Percentiles rank a stretch among this genome's conserved stretches.
phyloP scores from a whole-genome alignment of 2,329 filamentous ascomycete species.

The Thielaviopsis populi region DNA sequence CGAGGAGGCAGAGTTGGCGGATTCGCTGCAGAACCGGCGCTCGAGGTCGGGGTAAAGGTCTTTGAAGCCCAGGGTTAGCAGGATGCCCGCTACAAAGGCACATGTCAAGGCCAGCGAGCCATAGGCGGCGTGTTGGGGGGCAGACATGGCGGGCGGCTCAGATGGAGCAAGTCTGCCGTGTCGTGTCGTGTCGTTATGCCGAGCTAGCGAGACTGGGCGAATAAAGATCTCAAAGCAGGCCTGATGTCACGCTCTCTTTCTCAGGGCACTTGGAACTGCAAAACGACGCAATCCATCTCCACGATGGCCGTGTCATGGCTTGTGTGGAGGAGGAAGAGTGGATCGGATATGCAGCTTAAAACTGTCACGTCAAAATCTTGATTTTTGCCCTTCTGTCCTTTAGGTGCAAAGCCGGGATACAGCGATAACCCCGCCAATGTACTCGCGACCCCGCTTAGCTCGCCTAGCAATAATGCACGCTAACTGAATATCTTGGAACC shows the following conservation, averaged over 20 bases:
- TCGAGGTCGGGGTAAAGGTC: conserved; percentile 66
- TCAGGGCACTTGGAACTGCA: conserved; percentile 2
- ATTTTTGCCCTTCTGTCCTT: neutral
- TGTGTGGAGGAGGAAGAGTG: neutral
- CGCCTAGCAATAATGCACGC: neutral
- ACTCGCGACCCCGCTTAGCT: neutral
- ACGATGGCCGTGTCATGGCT: neutral
- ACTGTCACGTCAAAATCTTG: neutral
- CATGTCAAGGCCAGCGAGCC: conserved; percentile 50
- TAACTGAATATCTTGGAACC: neutral
- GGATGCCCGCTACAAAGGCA: conserved; percentile 63
- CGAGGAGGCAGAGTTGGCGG: conserved; percentile 16
- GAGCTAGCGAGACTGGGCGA: neutral
- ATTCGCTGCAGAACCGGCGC: conserved; percentile 37
- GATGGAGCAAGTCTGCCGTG: too few relatives aligned
- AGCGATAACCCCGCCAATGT: conserved; percentile 15
- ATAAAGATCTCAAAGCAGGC: neutral
- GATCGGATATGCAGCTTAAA: neutral
- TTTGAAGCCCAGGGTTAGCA: conserved; percentile 63
- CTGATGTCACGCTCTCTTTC: neutral
- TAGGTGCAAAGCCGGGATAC: neutral
- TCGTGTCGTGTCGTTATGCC: neutral
- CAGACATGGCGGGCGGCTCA: conserved; percentile 33
- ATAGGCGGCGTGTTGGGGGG: conserved; percentile 47
- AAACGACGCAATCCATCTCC: conserved; percentile 11